Evolutionary conservation across 2,329 filamentous ascomycete genomes (phyloP), one percentile per base, ranked within the genome.

Genomic region (Aspergillus candidus): DNA sequence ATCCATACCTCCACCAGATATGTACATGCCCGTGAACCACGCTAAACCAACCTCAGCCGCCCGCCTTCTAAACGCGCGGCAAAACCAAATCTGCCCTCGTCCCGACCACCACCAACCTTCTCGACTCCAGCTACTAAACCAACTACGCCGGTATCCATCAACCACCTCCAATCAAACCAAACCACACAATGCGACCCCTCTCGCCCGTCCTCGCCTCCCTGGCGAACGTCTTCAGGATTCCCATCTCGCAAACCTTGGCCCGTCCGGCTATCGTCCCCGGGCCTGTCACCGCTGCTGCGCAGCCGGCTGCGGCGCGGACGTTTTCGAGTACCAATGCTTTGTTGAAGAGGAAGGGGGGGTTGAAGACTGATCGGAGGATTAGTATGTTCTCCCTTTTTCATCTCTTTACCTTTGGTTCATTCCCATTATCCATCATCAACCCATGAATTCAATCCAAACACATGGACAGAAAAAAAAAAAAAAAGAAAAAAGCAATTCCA

Each of bases 191-290:
- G 61, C 56, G 55, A 52, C 59, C 67, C 35, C 58, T 62, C 52
- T 70, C 62, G 35, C 68, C 67, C 5, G 54, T 68, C 4, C 68
- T 72, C 51, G 61, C 66, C 48, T 71, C 67, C 4, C 61, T 74
- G 44, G 69, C 70, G 49, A 68, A 63, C 38, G 69, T 66, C 32
- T 72, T 74, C 57, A 63, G 61, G 38, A 69, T 72, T 31, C 66
- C 69, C 4, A 50, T 68, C 33, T 65, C 65, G 6, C 52, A 62
- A 43, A 51, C 61, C 15, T 50, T 59, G 3, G 45, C 53, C 39
- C 55, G 57, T 40, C 56, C 64, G 39, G 50, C 55, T 22, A 46
- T 59, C 36, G 45, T 49, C 43, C 49, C 27, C 35, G 53, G 52
- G 36, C 50, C 56, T 29, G 52, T 56, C 48, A 54, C 53, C 44